Percentiles rank a stretch among this genome's conserved stretches.
These are phyloP conservation scores for Adansonia gregorii DNA, from an alignment of 441 rosid species.

Conservation along the genomic window DNA sequence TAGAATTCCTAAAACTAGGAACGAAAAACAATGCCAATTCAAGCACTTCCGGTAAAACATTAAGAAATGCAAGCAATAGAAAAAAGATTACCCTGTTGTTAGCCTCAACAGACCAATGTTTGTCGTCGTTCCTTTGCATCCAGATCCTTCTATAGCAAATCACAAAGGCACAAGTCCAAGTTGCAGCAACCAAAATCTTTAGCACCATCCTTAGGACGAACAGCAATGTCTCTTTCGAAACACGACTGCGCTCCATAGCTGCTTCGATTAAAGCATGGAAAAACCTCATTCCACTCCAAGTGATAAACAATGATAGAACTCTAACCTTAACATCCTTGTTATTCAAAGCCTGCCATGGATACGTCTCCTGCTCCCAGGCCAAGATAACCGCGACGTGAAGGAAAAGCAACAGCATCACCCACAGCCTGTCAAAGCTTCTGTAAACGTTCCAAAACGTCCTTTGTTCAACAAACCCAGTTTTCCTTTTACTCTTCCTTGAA, in stretches of 20 bases:
- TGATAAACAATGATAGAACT: conserved; percentile 67
- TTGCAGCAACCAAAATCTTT: conserved; percentile 59
- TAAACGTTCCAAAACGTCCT: conserved; percentile 78
- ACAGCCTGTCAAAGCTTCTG: conserved; percentile 82
- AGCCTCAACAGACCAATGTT: conserved; percentile 53
- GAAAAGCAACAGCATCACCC: conserved; percentile 81
- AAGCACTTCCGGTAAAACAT: conserved; percentile 65
- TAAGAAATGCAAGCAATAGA: conserved; percentile 59
- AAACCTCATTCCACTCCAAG: conserved; percentile 85
- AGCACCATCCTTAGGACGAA: conserved; percentile 71
- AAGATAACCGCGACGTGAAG: conserved; percentile 74
- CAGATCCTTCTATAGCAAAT: conserved; percentile 72
- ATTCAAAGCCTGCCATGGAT: conserved; percentile 65
- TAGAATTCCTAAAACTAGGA: conserved; percentile 79
- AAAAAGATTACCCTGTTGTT: conserved; percentile 49
- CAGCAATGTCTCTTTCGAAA: conserved; percentile 68
- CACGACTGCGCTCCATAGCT: conserved; percentile 54
- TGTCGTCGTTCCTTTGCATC: conserved; percentile 56
- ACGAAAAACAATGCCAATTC: conserved; percentile 58
- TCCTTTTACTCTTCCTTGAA: conserved; percentile 59
- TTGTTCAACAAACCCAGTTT: conserved; percentile 88
- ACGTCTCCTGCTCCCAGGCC: conserved; percentile 63
- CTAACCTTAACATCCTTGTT: conserved; percentile 57
- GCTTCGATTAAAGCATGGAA: conserved; percentile 76
- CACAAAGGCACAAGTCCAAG: conserved; percentile 61